Base-by-base conservation (phyloP, 352 stramenopile genomes). In the Pythium sukuiense region DNA sequence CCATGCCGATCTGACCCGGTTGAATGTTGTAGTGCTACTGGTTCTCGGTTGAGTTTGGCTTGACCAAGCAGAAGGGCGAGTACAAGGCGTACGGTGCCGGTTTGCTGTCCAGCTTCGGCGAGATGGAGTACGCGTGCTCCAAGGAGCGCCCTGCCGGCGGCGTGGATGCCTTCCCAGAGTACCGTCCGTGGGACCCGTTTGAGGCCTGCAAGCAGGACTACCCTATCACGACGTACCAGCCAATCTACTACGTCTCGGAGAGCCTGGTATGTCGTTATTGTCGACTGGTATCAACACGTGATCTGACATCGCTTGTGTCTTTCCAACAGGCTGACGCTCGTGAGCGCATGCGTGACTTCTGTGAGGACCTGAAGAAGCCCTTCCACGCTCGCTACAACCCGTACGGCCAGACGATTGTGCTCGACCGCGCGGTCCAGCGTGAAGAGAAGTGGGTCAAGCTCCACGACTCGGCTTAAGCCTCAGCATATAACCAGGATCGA, bases 1-100 rank as follows among this genome's bases (percentile, higher is more conserved):
- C 7, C 7, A 43, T 43, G 63, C 33, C 55, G 57, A 57, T 41
- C 18, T 61, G 30, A 53, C 45, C 16, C 8, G 32, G 5, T 35
- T 35, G 32, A 9, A n/a, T 60, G 27, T 43, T 54, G 3, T 59
- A 92, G 69, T 98, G 94, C 81, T 99, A 99, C 82, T 99, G 97
- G 97, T 97, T 98, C 82, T 98, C 93, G 9, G 96, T 99, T 16
- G 97, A 99, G 79, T 99, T 99, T 66, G 97, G 97, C 8, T 54
- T 99, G 33, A 98, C 90, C 68, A 89, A 91, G 63, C 87, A 99
- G 71, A 84, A 92, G 69, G 94, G 92, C 11, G 84, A 96, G 59
- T 88, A 95, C 74, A 99, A 99, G 85, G 96, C 96, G 0, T 99
- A 99, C 62, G 97, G 97, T 27, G 97, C 97, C 54, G 97, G 97